These are phyloP conservation scores for Hypoxylon cercidicola DNA, from an alignment of 495 filamentous ascomycete species.

Conservation along the genomic window DNA sequence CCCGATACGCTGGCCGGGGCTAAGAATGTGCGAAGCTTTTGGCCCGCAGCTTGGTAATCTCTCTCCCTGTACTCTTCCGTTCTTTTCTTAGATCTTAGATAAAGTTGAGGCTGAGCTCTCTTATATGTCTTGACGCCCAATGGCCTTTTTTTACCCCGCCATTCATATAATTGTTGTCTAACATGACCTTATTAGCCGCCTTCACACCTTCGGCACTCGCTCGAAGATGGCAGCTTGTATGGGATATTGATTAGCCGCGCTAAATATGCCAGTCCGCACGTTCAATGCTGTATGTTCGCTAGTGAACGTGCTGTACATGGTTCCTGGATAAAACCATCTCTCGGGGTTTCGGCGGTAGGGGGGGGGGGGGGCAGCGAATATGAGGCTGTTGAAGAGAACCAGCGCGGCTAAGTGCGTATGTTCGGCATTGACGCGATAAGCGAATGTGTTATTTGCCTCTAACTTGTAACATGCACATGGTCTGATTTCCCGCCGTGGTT, in stretches of 20 bases:
- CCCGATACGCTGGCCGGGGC: too few species aligned
- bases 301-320: conserved; percentile 4
- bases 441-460: not conserved
- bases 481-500: too few species aligned
- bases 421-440: conserved; percentile 14
- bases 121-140: conserved; percentile 12
- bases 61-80: too few species aligned
- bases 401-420: conserved; percentile 8
- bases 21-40: too few species aligned
- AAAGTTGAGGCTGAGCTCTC: conserved; percentile 28
- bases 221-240: conserved; percentile 16
- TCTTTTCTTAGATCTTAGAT: conserved; percentile 14
- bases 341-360: conserved; percentile 35
- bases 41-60: too few species aligned
- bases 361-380: conserved; percentile 4
- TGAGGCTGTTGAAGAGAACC: not conserved
- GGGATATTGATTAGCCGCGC: conserved; percentile 23
- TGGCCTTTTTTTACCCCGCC: conserved; percentile 33
- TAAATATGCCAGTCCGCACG: conserved; percentile 25
- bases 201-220: conserved; percentile 39
- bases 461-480: too few species aligned
- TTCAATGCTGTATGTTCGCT: conserved; percentile 10
- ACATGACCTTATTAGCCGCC: conserved; percentile 38
- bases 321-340: conserved; percentile 5
- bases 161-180: conserved; percentile 31